Base-by-base conservation (phyloP, 345 rosid genomes). In the Lepidium didymum region DNA sequence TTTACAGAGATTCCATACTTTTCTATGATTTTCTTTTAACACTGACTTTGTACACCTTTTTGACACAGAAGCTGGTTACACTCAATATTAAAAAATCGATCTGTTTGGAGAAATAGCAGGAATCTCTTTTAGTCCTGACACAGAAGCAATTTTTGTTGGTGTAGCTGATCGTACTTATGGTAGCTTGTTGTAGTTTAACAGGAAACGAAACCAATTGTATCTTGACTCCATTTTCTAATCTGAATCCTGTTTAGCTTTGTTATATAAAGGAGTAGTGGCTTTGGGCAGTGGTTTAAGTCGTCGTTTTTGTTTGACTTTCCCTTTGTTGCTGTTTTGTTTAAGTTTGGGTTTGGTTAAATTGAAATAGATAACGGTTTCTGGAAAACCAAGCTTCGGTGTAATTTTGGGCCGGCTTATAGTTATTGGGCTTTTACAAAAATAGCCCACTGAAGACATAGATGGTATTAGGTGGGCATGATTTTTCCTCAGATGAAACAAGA, bases 91-190 rank as follows among this genome's bases (percentile, higher is more conserved):
- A 75, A 95, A 94, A 84, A 91, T 94, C 2, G 97, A 91, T 74
- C 47, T 94, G 35, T 94, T 94, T 23, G 99, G 97, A 6, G 97
- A 94, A 67, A 89, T 94, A 44, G 92, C 96, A 0, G 99, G 99
- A 34, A 80, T 94, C 74, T 85, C 96, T 19, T 91, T 91, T 72
- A 94, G 99, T 60, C 97, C 96, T 0, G 97, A 94, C 37, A 76
- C 93, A 1, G 99, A 91, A 73, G 79, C 93, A 12, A 54, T 94
- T 4, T 94, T 91, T n/a, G 84, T 91, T 0, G 95, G 96, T 12
- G 77, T 94, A 0, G 90, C 97, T 3, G 99, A 94, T 74, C 88
- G 95, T 29, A 85, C 93, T 0, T 94, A 87, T 0, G 97, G 99
- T 7, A 86, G 97, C 75, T 72, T 94, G 83, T 66, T 94, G 77